Base-by-base conservation (phyloP, 1,284 basidiomycete genomes). In the Ganoderma lucidum region DNA sequence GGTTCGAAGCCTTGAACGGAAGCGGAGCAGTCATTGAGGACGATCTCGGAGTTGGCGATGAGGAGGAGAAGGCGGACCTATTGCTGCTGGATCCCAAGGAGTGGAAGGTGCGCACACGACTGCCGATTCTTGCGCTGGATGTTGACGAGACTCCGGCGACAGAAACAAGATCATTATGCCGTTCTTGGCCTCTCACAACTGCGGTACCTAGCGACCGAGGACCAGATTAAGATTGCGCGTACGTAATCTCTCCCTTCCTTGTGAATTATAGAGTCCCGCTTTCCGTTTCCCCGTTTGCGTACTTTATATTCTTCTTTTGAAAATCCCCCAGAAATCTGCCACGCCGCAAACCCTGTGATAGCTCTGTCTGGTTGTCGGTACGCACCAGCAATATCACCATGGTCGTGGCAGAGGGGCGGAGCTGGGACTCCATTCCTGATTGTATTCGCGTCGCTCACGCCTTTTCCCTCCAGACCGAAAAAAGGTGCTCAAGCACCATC, bases 151-250 rank as follows among this genome's bases (percentile, higher is more conserved):
- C 15, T 37, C 17, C 32, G 30, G 2, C 17, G 39, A 10, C 69
- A 95, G 95, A 96, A 96, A 88, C 98, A 99, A 89, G 97, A 99
- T 81, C 96, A 99, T 81, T 99, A 99, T 80, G 95, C 94, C 69
- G 95, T 99, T 44, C 92, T 99, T 65, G 97, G 97, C 77, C 89
- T 99, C 6, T 97, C 96, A 35, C 90, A 93, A 78, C 86, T 98
- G 69, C 89, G 97, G 70, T 96, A 94, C 88, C 91, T 87, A 75
- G 97, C 97, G 12, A 96, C 89, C 23, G 88, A 91, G 48, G 96
- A 93, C 71, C 97, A 99, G 80, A 99, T 99, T 82, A 97, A 97
- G 83, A 90, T 98, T 78, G 96, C 97, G 72, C 96, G 96, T 97
- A 82, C 76, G 95, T 89, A 2, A 30, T 10, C 8, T 63, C 9